A percentile compares a stretch with the other conserved stretches of the same genome.
phyloP scores from a whole-genome alignment of 495 filamentous ascomycete species.

The Aspergillus cavernicola region DNA sequence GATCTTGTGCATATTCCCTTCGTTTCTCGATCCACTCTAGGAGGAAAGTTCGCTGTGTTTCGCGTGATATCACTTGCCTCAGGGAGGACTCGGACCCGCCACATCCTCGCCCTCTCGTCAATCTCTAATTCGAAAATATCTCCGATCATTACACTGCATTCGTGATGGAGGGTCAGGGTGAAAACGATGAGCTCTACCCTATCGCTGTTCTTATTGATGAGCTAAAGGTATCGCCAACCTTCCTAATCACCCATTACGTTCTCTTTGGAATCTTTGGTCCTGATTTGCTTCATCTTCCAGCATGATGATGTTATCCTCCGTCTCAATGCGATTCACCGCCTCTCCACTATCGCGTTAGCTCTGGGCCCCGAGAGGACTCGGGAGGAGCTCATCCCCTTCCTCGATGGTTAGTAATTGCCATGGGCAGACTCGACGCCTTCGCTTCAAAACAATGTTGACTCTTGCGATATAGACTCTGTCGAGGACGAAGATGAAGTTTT shows the following conservation, averaged over 20 bases:
- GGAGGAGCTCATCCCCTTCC: constrained; percentile 96
- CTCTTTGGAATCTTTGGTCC: constrained; percentile 7
- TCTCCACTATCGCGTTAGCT: constrained; percentile 95
- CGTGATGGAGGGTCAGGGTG: constrained; percentile 66
- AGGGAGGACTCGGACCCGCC: constrained; percentile 35
- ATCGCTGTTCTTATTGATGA: constrained; percentile 99
- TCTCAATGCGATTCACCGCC: constrained; percentile 95
- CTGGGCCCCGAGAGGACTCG: constrained; percentile 92
- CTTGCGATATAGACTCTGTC: constrained; percentile 71
- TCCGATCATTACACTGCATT: constrained; percentile 25
- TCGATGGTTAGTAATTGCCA: constrained; percentile 69
- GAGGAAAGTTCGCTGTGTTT: constrained; percentile 24
- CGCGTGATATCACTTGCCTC: constrained; percentile 26
- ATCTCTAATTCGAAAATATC: constrained; percentile 16
- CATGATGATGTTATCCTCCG: constrained; percentile 97
- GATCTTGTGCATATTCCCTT: constrained; percentile 10
- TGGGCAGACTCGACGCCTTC: constrained; percentile 7
- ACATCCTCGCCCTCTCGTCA: constrained; percentile 25
- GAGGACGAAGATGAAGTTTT: constrained; percentile 99
- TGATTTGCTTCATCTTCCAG: constrained; percentile 44
- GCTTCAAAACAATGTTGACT: constrained; percentile 24
- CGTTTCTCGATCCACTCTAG: constrained; percentile 5
- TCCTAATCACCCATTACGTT: neutral
- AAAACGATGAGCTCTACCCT: constrained; percentile 96
- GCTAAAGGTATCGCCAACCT: constrained; percentile 69